Conservation (phyloP, 2,329 filamentous ascomycete genomes). For the Microdochium bolleyi region DNA sequence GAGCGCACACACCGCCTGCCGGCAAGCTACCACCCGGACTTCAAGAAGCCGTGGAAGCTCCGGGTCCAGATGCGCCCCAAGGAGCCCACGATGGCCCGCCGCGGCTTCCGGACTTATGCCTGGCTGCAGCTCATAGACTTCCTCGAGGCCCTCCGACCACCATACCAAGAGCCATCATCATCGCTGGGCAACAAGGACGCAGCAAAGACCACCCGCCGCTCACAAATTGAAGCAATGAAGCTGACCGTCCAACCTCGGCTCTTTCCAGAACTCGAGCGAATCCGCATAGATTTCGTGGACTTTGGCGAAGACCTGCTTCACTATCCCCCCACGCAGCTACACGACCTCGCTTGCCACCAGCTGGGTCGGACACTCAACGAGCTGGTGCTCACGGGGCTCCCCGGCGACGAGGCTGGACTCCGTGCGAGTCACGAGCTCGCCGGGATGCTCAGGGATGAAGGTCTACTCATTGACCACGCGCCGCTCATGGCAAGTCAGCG, state of each 20-base stretch:
- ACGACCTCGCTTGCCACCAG: conserved; percentile 45
- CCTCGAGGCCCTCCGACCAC: conserved; percentile 39
- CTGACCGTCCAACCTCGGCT: conserved; percentile 27
- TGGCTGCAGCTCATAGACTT: conserved; percentile 48
- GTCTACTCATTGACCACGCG: conserved; percentile 38
- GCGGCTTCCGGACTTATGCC: conserved; percentile 45
- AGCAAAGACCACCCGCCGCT: background rate
- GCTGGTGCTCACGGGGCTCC: conserved; percentile 43
- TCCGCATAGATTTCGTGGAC: conserved; percentile 48
- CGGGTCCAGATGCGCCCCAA: conserved; percentile 32
- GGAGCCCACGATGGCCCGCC: conserved; percentile 37
- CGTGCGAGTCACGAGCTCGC: conserved; percentile 38
- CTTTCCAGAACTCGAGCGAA: conserved; percentile 34
- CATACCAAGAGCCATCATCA: conserved; percentile 31
- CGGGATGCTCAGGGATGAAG: conserved; percentile 46
- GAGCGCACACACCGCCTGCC: conserved; percentile 30
- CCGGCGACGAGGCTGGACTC: conserved; percentile 37
- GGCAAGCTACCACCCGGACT: conserved; percentile 31
- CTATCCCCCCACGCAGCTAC: conserved; percentile 37
- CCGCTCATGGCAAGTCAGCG: conserved; percentile 33
- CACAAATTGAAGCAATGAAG: background rate
- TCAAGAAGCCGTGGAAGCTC: conserved; percentile 32
- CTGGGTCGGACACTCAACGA: conserved; percentile 45
- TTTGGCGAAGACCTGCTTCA: conserved; percentile 38
- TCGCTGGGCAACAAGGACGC: conserved; percentile 13